Evolutionary conservation across 2,329 filamentous ascomycete genomes (phyloP).

Genomic region (Parastagonospora avenae): DNA sequence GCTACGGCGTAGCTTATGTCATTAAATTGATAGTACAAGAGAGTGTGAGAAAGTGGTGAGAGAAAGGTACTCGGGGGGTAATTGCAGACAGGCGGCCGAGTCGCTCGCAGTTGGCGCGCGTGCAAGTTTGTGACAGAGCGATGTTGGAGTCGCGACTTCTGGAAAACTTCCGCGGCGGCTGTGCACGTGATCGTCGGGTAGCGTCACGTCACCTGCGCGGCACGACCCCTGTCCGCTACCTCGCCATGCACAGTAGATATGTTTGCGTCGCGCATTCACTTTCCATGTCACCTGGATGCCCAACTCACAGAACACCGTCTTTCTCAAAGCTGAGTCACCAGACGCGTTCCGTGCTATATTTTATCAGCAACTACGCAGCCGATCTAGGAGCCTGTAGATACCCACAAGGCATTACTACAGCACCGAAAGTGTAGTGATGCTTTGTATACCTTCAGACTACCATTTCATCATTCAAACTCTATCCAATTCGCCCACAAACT

Average conservation of each 20-base stretch:
- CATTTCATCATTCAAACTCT: too few relatives aligned
- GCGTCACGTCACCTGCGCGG: slow-evolving; percentile 6
- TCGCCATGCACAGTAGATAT: not conserved
- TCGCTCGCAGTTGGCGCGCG: slow-evolving; percentile 10
- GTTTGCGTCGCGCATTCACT: not conserved
- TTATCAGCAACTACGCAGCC: too few relatives aligned
- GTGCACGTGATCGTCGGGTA: slow-evolving; percentile 3
- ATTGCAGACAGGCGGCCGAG: slow-evolving; percentile 5
- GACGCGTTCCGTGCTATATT: too few relatives aligned
- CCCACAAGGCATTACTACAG: too few relatives aligned
- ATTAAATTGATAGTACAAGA: slow-evolving; percentile 16
- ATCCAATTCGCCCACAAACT: too few relatives aligned
- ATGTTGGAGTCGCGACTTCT: slow-evolving; percentile 20
- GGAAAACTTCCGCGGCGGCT: slow-evolving; percentile 16
- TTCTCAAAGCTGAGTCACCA: too few relatives aligned
- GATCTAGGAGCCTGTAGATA: too few relatives aligned
- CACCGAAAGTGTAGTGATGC: too few relatives aligned
- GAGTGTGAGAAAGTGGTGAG: not conserved
- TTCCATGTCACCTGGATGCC: too few relatives aligned
- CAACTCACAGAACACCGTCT: too few relatives aligned
- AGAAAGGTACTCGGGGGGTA: not conserved
- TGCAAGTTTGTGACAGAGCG: slow-evolving; percentile 14
- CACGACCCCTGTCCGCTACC: not conserved
- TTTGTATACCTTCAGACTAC: too few relatives aligned
- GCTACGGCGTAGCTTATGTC: slow-evolving; percentile 20